A percentile compares a stretch with the other conserved stretches of the same genome.
phyloP scores from a whole-genome alignment of 108 stramenopile genomes.

The Nannochloropsis salina region DNA sequence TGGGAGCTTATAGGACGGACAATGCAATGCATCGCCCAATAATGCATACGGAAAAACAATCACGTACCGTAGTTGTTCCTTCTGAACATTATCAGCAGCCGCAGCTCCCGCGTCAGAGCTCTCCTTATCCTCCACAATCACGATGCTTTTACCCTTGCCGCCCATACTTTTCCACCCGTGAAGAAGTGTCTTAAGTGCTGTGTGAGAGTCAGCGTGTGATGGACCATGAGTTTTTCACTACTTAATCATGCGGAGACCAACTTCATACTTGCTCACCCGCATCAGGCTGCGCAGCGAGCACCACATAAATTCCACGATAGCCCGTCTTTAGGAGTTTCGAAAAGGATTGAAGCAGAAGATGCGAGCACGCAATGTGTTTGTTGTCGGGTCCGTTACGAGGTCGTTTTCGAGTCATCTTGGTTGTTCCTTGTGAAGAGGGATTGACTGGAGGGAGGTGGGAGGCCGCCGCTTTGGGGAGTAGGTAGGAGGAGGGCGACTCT shows the following conservation, averaged over 20 bases:
- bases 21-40: background rate
- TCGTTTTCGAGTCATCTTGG: background rate
- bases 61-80: too few relatives aligned
- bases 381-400: background rate
- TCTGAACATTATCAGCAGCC: background rate
- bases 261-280: background rate
- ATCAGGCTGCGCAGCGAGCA: background rate
- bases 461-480: too few relatives aligned
- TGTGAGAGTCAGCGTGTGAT: background rate
- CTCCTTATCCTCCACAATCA: background rate
- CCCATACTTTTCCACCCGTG: background rate
- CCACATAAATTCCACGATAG: background rate
- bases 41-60: too few relatives aligned
- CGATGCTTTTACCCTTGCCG: background rate
- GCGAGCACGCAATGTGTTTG: background rate
- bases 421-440: too few relatives aligned
- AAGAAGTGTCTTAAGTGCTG: background rate
- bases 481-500: too few relatives aligned
- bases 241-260: background rate
- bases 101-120: background rate
- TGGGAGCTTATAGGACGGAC: background rate
- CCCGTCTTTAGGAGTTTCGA: background rate
- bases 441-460: too few relatives aligned
- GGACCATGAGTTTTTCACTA: too few relatives aligned
- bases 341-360: background rate